Percentiles rank a stretch among this genome's conserved stretches.
These are phyloP conservation scores for Aspergillus brasiliensis DNA, from an alignment of 2,329 filamentous ascomycete genomes.

Conservation along the genomic window DNA sequence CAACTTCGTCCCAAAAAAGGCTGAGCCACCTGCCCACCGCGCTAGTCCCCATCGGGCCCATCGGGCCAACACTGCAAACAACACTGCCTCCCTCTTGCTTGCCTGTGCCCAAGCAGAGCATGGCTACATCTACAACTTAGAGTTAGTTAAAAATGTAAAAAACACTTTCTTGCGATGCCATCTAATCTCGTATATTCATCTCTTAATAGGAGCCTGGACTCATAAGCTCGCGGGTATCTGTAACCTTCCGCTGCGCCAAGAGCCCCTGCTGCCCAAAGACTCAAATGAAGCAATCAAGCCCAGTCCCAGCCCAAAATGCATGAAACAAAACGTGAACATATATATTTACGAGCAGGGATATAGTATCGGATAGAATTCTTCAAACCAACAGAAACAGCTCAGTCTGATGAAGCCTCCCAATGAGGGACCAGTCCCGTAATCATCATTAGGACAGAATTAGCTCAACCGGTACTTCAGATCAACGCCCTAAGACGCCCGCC, in stretches of 20 bases:
- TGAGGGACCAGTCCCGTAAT: background rate
- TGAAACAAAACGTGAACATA: background rate
- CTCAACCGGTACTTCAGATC: background rate
- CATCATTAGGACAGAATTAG: background rate
- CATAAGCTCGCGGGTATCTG: background rate
- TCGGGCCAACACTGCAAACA: slow-evolving; percentile 13
- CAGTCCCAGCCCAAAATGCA: background rate
- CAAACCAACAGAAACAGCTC: slow-evolving; percentile 3
- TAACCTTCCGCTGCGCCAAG: slow-evolving; percentile 4
- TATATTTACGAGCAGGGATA: background rate
- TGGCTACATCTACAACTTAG: background rate
- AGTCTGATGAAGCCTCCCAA: slow-evolving; percentile 1
- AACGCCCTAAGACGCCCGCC: slow-evolving; percentile 1
- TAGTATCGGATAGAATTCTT: background rate
- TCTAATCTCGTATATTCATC: background rate
- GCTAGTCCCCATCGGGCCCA: slow-evolving; percentile 28
- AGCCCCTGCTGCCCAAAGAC: slow-evolving; percentile 9
- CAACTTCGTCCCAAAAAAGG: slow-evolving; percentile 7
- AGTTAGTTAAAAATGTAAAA: background rate
- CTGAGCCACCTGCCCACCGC: slow-evolving; percentile 9
- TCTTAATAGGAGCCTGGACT: background rate
- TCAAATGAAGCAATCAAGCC: background rate
- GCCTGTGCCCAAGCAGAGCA: slow-evolving; percentile 6
- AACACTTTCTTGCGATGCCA: background rate
- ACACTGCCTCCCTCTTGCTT: background rate